Evolutionary conservation across 1,139 yeast species (phyloP).

Genomic region (Zhuliangozyma parablackwelliae): DNA sequence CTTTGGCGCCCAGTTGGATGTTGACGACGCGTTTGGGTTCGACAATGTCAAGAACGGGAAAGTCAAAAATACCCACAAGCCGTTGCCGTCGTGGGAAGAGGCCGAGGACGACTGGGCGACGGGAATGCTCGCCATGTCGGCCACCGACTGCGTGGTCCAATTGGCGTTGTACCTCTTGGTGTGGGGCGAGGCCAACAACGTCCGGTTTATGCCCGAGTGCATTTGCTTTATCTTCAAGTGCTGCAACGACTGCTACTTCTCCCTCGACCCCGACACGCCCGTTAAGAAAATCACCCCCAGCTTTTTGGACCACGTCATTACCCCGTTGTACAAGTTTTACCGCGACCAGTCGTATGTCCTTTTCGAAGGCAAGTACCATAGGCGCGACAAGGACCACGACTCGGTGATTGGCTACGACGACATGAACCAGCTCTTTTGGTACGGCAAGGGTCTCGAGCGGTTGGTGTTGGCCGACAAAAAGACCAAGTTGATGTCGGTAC

Average conservation of each 20-base stretch:
- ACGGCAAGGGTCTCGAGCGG: constrained; percentile 43
- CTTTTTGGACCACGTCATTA: constrained; percentile 64
- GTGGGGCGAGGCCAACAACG: constrained; percentile 89
- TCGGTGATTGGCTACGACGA: constrained; percentile 58
- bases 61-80: constrained; percentile 28
- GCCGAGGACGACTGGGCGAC: constrained; percentile 76
- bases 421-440: constrained; percentile 63
- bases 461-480: constrained; percentile 34
- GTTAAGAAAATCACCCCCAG: constrained; percentile 16
- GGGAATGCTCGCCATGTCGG: constrained; percentile 52
- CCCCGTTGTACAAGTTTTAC: constrained; percentile 67
- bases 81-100: constrained; percentile 49
- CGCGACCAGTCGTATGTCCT: constrained; percentile 49
- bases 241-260: constrained; percentile 62
- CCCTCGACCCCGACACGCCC: constrained; percentile 30
- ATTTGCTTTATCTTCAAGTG: constrained; percentile 76
- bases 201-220: constrained; percentile 83
- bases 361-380: constrained; percentile 32
- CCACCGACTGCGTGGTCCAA: constrained; percentile 59
- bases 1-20: constrained; percentile 85
- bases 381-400: constrained; percentile 50
- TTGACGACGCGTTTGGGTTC: constrained; percentile 78
- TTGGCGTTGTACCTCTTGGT: constrained; percentile 64
- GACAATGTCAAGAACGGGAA: constrained; percentile 42
- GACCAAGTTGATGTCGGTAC: constrained; percentile 37